A percentile compares a stretch with the other conserved stretches of the same genome.
These are phyloP conservation scores for Pythium phragmiticola DNA, from an alignment of 352 stramenopile species.

Conservation along the genomic window DNA sequence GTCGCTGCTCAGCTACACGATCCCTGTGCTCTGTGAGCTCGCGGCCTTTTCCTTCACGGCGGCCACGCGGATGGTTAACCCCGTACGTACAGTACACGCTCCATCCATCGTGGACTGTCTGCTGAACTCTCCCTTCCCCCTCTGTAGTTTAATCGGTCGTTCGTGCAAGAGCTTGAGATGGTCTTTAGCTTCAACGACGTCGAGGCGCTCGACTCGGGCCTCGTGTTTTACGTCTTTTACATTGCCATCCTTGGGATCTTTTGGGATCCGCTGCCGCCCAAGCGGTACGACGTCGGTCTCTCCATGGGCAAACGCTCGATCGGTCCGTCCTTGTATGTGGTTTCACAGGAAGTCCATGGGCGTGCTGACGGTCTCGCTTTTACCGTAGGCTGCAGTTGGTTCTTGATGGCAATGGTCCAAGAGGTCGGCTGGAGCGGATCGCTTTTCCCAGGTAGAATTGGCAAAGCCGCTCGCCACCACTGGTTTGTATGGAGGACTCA, in stretches of 20 bases:
- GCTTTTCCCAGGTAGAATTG: conserved; percentile 70
- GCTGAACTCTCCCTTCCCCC: background rate
- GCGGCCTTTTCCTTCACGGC: conserved; percentile 85
- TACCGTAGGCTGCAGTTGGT: conserved; percentile 78
- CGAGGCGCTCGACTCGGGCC: conserved; percentile 77
- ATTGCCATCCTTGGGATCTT: conserved; percentile 78
- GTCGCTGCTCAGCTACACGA: conserved; percentile 76
- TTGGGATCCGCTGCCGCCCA: conserved; percentile 81
- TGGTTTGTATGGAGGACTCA: background rate
- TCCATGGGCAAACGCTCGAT: conserved; percentile 63
- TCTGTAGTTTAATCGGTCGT: conserved; percentile 79
- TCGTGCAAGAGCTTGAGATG: conserved; percentile 84
- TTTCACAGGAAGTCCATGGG: background rate
- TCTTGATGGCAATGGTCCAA: conserved; percentile 76
- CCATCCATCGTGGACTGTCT: background rate
- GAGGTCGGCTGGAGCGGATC: conserved; percentile 88
- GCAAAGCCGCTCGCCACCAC: background rate
- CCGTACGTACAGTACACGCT: conserved; percentile 41
- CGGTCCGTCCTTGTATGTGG: conserved; percentile 31
- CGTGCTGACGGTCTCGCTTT: conserved; percentile 3
- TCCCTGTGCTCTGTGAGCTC: conserved; percentile 80
- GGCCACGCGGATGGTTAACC: conserved; percentile 85
- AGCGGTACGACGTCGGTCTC: conserved; percentile 78
- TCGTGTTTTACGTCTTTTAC: conserved; percentile 90
- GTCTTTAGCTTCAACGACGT: conserved; percentile 89